Percentiles rank a stretch among this genome's conserved stretches.
Conservation (phyloP, 2,329 filamentous ascomycete genomes). For the Talaromyces sp. region DNA sequence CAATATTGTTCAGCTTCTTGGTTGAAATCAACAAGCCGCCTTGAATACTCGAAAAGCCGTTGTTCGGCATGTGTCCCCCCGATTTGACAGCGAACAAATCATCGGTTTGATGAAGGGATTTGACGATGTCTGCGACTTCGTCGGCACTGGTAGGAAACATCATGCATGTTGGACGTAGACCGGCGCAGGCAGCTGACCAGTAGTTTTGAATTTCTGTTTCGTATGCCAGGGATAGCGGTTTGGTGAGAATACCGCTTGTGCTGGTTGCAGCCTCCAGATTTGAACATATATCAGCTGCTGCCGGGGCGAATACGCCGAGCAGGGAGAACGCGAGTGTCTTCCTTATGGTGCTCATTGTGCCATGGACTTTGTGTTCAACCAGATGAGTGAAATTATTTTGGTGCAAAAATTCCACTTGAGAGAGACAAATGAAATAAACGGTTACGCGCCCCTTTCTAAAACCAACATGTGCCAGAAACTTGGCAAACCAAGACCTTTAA, state of each 20-base stretch:
- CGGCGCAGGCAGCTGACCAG: conserved; percentile 42
- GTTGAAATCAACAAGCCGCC: conserved; percentile 42
- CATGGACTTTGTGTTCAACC: neutral
- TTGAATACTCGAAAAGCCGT: conserved; percentile 42
- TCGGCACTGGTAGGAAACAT: conserved; percentile 43
- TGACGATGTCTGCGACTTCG: conserved; percentile 51
- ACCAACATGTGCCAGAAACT: neutral
- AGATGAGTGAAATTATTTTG: neutral
- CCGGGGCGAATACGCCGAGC: conserved; percentile 15
- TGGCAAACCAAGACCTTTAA: neutral
- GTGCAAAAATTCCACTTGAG: neutral
- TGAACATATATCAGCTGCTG: conserved; percentile 33
- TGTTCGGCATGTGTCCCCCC: conserved; percentile 45
- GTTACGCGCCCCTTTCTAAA: neutral
- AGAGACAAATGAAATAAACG: neutral
- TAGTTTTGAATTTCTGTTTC: conserved; percentile 37
- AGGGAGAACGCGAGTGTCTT: conserved; percentile 10
- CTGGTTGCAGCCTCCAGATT: conserved; percentile 22
- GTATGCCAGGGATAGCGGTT: conserved; percentile 29
- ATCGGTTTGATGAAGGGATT: conserved; percentile 42
- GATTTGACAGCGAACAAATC: conserved; percentile 52
- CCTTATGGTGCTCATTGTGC: neutral
- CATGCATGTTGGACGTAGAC: conserved; percentile 43
- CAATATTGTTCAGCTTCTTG: conserved; percentile 35
- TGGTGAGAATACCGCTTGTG: conserved; percentile 29